These are phyloP conservation scores for Diaporthe sp. DNA, from an alignment of 2,329 filamentous ascomycete genomes.

Conservation along the genomic window DNA sequence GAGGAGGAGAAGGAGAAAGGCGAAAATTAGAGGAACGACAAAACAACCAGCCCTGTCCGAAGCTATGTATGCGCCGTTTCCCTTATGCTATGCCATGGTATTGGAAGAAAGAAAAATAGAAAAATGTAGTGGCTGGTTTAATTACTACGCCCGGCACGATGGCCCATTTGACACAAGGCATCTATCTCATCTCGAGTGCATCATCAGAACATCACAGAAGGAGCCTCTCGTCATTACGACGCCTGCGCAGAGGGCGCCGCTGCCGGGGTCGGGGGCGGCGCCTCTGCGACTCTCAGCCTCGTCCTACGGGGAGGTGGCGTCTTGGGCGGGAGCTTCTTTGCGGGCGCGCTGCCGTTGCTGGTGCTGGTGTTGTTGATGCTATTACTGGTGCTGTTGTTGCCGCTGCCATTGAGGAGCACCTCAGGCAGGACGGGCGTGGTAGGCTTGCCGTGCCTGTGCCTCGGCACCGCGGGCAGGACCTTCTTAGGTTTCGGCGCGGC, in stretches of 20 bases:
- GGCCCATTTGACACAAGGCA: neutral
- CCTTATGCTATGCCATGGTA: slow-evolving; percentile 29
- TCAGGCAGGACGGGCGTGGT: slow-evolving; percentile 43
- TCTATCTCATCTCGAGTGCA: neutral
- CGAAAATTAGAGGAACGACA: neutral
- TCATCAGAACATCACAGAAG: neutral
- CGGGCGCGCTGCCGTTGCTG: neutral
- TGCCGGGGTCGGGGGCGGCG: slow-evolving; percentile 26
- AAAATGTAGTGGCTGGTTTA: neutral
- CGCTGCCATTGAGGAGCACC: slow-evolving; percentile 28
- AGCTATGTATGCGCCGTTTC: slow-evolving; percentile 24
- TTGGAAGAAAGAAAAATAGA: neutral
- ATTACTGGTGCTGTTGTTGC: neutral
- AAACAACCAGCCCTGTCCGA: slow-evolving; percentile 15
- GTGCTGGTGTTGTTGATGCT: neutral
- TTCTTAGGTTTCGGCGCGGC: slow-evolving; percentile 56
- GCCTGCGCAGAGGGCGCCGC: slow-evolving; percentile 18
- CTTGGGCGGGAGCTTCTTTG: slow-evolving; percentile 40
- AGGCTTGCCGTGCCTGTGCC: slow-evolving; percentile 67
- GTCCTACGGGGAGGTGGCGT: slow-evolving; percentile 41
- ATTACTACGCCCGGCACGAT: neutral
- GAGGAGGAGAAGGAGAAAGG: too few species aligned
- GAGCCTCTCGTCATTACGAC: neutral
- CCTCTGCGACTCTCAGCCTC: slow-evolving; percentile 36
- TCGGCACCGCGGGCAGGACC: slow-evolving; percentile 67